phyloP scores from a whole-genome alignment of 2,329 filamentous ascomycete species.

The Neonectria punicea region DNA sequence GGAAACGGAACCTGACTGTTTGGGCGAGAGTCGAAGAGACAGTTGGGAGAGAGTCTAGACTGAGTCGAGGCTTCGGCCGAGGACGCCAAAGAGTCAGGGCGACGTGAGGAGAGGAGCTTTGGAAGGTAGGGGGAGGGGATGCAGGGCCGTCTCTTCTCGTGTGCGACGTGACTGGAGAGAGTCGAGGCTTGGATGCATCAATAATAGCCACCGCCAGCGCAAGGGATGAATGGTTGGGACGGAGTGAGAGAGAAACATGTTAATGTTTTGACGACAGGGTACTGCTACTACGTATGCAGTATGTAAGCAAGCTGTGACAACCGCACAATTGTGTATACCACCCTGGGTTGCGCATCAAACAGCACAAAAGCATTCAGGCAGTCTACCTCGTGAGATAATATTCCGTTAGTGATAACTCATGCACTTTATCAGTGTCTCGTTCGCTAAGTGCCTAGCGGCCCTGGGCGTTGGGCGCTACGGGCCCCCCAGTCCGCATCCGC shows the following conservation, averaged over 20 bases:
- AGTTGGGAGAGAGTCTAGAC: conserved; percentile 16
- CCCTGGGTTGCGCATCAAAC: no score
- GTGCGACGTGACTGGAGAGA: conserved; percentile 13
- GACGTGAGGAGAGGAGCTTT: conserved; percentile 11
- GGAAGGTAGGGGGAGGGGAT: conserved; percentile 12
- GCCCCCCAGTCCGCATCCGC: conserved; percentile 35
- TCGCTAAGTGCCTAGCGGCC: conserved; percentile 20
- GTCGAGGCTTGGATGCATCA: conserved; percentile 10
- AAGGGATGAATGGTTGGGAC: conserved; percentile 4
- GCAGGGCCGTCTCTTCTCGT: conserved; percentile 6
- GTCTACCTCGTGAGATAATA: not conserved
- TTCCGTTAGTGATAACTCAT: conserved; percentile 24
- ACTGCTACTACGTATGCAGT: no score
- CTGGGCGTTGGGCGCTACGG: conserved; percentile 15
- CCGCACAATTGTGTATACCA: not conserved
- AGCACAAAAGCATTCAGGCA: no score
- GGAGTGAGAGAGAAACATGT: conserved; percentile 10
- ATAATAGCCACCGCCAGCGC: not conserved
- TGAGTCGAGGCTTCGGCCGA: conserved; percentile 25
- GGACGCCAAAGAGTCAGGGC: not conserved
- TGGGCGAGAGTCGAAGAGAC: not conserved
- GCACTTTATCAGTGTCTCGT: not conserved
- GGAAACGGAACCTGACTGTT: conserved; percentile 18
- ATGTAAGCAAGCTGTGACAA: no score
- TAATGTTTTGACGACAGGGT: conserved; percentile 9